phyloP scores from a whole-genome alignment of 2,329 filamentous ascomycete species.

The Herpotrichia juniperi region DNA sequence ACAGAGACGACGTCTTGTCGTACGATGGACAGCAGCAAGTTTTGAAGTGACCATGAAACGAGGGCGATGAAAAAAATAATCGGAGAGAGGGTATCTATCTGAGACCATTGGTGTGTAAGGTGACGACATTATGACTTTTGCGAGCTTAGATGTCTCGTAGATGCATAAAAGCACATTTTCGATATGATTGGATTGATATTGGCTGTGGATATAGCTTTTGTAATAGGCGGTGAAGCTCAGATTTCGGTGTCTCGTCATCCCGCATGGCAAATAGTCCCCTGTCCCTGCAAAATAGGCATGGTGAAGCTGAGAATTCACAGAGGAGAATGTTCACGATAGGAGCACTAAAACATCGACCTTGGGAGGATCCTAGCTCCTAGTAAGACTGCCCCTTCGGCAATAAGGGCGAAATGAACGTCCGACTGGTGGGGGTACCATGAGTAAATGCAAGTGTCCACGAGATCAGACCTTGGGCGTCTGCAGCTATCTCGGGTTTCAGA shows the following conservation, averaged over 20 bases:
- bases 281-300: not conserved
- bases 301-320: not conserved
- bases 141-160: not conserved
- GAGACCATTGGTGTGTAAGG: not conserved
- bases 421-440: not conserved
- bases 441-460: conserved; percentile 23
- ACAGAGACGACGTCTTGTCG: not conserved
- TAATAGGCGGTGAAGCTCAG: conserved; percentile 6
- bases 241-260: conserved; percentile 8
- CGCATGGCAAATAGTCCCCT: conserved; percentile 3
- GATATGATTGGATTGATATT: conserved; percentile 4
- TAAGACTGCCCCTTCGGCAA: not conserved
- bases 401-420: not conserved
- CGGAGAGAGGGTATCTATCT: not conserved
- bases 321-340: conserved; percentile 8
- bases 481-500: not conserved
- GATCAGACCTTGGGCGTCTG: conserved; percentile 6
- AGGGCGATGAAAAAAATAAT: no score
- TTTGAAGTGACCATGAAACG: no score
- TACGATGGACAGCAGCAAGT: not conserved
- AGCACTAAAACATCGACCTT: not conserved
- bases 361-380: not conserved
- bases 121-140: not conserved
- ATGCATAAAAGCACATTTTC: not conserved
- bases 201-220: not conserved